A percentile compares a stretch with the other conserved stretches of the same genome.
These are phyloP conservation scores for Apiotrichum sp. DNA, from an alignment of 1,284 basidiomycete genomes.

Conservation along the genomic window DNA sequence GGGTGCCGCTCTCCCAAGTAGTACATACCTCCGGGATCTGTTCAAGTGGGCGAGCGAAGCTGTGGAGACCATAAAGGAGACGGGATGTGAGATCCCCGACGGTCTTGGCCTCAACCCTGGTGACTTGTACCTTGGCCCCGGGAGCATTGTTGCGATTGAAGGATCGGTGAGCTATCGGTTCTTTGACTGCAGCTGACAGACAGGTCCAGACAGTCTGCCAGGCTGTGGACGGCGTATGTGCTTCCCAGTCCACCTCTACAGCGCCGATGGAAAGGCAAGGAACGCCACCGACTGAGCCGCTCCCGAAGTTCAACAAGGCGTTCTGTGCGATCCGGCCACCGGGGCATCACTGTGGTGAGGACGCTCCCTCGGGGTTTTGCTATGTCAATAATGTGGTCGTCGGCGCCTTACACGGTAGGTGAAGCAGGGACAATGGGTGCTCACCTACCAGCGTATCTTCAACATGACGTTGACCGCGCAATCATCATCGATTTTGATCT, in stretches of 20 bases:
- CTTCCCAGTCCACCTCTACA: conserved; percentile 33
- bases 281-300: conserved; percentile 10
- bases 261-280: not conserved
- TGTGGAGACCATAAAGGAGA: conserved; percentile 58
- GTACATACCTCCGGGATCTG: conserved; percentile 38
- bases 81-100: conserved; percentile 71
- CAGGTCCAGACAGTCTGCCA: conserved; percentile 63
- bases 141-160: conserved; percentile 50
- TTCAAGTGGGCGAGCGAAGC: conserved; percentile 60
- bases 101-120: conserved; percentile 59
- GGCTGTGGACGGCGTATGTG: conserved; percentile 62
- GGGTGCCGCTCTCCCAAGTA: conserved; percentile 20
- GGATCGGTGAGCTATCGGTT: conserved; percentile 45
- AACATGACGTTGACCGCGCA: conserved; percentile 69
- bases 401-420: conserved; percentile 76
- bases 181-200: conserved; percentile 54
- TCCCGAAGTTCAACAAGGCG: conserved; percentile 50
- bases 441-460: conserved; percentile 64
- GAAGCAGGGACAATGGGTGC: too few relatives aligned
- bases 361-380: conserved; percentile 83
- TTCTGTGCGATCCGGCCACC: conserved; percentile 83
- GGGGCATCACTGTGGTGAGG: conserved; percentile 85
- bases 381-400: conserved; percentile 91
- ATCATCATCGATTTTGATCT: conserved; percentile 91
- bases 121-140: conserved; percentile 65